Percentiles rank a stretch among this genome's conserved stretches.
Evolutionary conservation across 2,329 filamentous ascomycete genomes (phyloP).

Genomic region (Monosporascus ibericus): DNA sequence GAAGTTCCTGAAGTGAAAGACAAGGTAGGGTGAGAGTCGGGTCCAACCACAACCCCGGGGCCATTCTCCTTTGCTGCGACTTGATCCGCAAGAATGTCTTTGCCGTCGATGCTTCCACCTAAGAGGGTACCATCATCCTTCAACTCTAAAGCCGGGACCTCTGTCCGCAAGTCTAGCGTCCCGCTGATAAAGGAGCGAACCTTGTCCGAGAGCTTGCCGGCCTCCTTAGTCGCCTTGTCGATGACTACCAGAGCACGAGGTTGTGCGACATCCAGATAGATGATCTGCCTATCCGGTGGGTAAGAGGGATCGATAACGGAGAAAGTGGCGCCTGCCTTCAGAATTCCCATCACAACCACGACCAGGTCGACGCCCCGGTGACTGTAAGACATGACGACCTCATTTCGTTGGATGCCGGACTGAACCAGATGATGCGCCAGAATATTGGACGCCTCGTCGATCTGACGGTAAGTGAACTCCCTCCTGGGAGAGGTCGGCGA

Average conservation of each 20-base stretch:
- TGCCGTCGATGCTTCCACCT: slow-evolving; percentile 58
- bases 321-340: slow-evolving; percentile 57
- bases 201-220: slow-evolving; percentile 40
- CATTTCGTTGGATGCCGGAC: slow-evolving; percentile 67
- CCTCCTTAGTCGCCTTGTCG: slow-evolving; percentile 33
- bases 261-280: slow-evolving; percentile 74
- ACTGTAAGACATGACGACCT: slow-evolving; percentile 91
- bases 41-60: slow-evolving; percentile 65
- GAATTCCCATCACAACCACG: slow-evolving; percentile 69
- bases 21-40: slow-evolving; percentile 74
- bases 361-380: slow-evolving; percentile 67
- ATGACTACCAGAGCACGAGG: slow-evolving; percentile 68
- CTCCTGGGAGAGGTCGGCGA: not conserved
- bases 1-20: slow-evolving; percentile 66
- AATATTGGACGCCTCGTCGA: slow-evolving; percentile 76
- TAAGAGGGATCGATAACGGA: slow-evolving; percentile 75
- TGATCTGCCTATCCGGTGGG: slow-evolving; percentile 72
- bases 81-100: slow-evolving; percentile 57
- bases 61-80: slow-evolving; percentile 36
- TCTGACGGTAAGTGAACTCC: slow-evolving; percentile 44
- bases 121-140: slow-evolving; percentile 60
- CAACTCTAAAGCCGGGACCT: slow-evolving; percentile 66
- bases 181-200: slow-evolving; percentile 46
- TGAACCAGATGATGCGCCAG: slow-evolving; percentile 73
- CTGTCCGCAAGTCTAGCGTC: slow-evolving; percentile 63